Evolutionary conservation across 2,329 filamentous ascomycete genomes (phyloP), one percentile per base, ranked within the genome.

Genomic region (Pyrenochaeta sp.): DNA sequence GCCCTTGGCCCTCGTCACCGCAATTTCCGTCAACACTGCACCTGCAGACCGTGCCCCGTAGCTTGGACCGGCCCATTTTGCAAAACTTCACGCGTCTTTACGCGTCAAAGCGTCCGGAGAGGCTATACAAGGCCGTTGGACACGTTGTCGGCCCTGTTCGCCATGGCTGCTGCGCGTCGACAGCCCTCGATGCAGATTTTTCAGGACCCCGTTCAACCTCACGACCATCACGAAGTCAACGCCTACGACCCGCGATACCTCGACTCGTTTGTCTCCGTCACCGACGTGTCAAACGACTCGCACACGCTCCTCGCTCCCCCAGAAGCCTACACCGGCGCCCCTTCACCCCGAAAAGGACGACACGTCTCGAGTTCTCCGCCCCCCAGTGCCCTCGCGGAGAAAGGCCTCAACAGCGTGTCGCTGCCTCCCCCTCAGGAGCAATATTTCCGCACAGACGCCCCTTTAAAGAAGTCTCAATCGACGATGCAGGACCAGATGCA

Each of bases 271-370:
- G 60, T 66, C 15, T 72, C 74, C 26, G 63, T 76, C 41, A 68
- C 66, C 55, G 72, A 76, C 69, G 70, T 74, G 59, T 74, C 74
- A 17, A 68, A 79, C 58, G 81, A 80, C 72, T 76, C 79, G 51
- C 88, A 88, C 71, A 79, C 86, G 58, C 74, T 86, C 42, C 79
- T 93, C 59, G 84, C 87, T 57, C 86, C 88, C 17, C 74, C 81
- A 15, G 70, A 76, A 40, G 62, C 68, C 48, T 71, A 77, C 47
- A 68, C 76, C 59, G 74, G 79, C 62, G 80, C 77, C 63, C 80
- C 79, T 44, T 95, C 89, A 41, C 90, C 89, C 8, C 81, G 81
- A 61, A 95, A 94, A 74, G 72, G 79, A 22, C 71, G 73, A 41
- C 76, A 77, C 56, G 76, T 76, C 58, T 81, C 78, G 43, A 81